phyloP scores from a whole-genome alignment of 1,284 basidiomycete genomes.

The Hypsizygus ulmarius region DNA sequence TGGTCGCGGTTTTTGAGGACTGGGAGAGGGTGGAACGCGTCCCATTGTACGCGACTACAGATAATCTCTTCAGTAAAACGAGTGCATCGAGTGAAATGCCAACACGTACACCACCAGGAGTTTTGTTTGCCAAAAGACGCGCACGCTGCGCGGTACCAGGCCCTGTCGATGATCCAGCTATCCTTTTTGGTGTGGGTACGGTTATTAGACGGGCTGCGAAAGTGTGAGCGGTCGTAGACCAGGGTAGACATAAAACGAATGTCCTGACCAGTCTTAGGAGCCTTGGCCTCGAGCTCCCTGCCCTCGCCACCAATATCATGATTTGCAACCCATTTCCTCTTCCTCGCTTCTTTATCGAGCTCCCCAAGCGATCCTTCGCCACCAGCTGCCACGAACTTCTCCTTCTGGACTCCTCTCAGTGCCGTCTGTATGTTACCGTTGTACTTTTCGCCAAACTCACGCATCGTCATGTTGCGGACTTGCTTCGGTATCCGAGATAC shows the following conservation, averaged over 20 bases:
- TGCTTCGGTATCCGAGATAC: conserved; percentile 73
- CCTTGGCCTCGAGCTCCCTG: conserved; percentile 40
- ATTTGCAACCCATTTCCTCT: conserved; percentile 69
- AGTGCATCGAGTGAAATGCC: conserved; percentile 3
- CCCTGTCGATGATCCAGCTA: conserved; percentile 43
- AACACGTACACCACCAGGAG: conserved; percentile 47
- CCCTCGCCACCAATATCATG: conserved; percentile 44
- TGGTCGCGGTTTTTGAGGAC: conserved; percentile 49
- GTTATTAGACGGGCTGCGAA: conserved; percentile 49
- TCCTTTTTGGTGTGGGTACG: conserved; percentile 51
- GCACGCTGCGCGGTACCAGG: conserved; percentile 47
- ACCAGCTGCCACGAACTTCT: conserved; percentile 46
- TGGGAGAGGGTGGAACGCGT: conserved; percentile 46
- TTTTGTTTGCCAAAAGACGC: conserved; percentile 44
- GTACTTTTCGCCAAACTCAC: conserved; percentile 75
- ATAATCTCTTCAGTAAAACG: conserved; percentile 1
- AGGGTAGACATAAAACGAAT: neutral
- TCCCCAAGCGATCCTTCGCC: conserved; percentile 45
- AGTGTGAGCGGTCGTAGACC: neutral
- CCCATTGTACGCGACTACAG: conserved; percentile 35
- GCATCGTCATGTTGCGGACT: conserved; percentile 67
- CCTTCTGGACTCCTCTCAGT: conserved; percentile 61
- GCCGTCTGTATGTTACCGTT: conserved; percentile 69
- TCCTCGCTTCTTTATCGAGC: conserved; percentile 64
- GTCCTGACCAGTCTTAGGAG: conserved; percentile 55